Evolutionary conservation across 2,329 filamentous ascomycete genomes (phyloP), one percentile per base, ranked within the genome.

Genomic region (Aspergillus melleus): DNA sequence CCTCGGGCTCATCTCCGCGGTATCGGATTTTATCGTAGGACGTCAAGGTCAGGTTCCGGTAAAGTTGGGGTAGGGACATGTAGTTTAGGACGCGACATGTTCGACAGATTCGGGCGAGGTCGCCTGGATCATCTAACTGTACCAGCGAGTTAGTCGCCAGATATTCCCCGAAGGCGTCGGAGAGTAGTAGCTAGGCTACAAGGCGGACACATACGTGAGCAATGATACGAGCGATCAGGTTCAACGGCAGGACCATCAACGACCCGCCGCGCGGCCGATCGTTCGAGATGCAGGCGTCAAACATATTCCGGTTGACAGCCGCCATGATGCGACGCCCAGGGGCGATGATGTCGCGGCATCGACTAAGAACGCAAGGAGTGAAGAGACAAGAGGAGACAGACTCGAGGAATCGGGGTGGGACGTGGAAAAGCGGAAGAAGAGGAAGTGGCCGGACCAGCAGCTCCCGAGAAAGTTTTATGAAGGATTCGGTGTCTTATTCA

Each of bases 21-120:
- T 86, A 87, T 53, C 85, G 82, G 29, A 87, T 84, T 44, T 82
- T 81, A 53, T 81, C 76, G 69, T 88, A 86, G 8, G 84, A 86
- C 56, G 78, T 82, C 36, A 88, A 75, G 6, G 78, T 82, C 55
- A 88, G 80, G 36, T 76, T 73, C 69, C 80, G 79, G 72, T 88
- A 88, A 46, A 88, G 80, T 58, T 83, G 84, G 20, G 86, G 86
- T 2, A 88, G 76, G 36, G 83, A 79, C 84, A 88, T 87, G 74
- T 88, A 88, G 65, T 87, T 85, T 66, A 88, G 80, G 46, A 88
- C 79, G 14, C 84, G 80, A 62, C 83, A 87, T 54, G 85, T 86
- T 59, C 84, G 80, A 63, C 84, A 86, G 55, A 87, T 72, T 61
- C 84, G 80, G 32, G 85, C 84, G 26, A 88, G 80, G 68, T 88